Evolutionary conservation across 306 rosid species (phyloP).

Genomic region (Lathyrus aphaca): DNA sequence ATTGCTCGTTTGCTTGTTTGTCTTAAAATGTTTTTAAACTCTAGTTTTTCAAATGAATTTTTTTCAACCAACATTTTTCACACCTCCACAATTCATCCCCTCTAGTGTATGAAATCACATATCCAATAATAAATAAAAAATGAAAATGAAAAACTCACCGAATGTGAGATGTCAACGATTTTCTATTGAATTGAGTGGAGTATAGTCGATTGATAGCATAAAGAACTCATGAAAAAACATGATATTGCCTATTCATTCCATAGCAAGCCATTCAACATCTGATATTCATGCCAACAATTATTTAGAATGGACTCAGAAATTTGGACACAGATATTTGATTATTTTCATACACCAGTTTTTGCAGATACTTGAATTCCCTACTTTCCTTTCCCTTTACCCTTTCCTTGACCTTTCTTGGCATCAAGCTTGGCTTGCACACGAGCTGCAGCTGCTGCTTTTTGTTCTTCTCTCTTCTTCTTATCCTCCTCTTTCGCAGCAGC

Average conservation of each 20-base stretch:
- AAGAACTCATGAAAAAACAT: constrained; percentile 1
- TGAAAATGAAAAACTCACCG: too few species aligned
- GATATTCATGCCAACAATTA: constrained; percentile 15
- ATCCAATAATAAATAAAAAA: too few species aligned
- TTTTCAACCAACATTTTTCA: too few species aligned
- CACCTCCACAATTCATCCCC: too few species aligned
- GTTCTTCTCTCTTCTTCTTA: constrained; percentile 84
- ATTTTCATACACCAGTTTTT: constrained; percentile 3
- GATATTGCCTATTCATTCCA: not conserved
- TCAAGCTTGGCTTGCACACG: constrained; percentile 93
- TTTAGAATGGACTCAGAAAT: not conserved
- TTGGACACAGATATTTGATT: not conserved
- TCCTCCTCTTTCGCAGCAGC: constrained; percentile 91
- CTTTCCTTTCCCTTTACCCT: constrained; percentile 88
- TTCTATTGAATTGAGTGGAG: too few species aligned
- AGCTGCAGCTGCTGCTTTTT: constrained; percentile 91
- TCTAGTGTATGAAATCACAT: too few species aligned
- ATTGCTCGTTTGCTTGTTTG: too few species aligned
- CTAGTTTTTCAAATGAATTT: too few species aligned
- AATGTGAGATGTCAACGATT: too few species aligned
- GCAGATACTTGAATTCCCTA: constrained; percentile 40
- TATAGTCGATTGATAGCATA: not conserved
- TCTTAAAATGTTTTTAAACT: too few species aligned
- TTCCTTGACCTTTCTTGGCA: constrained; percentile 84
- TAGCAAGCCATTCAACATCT: not conserved